Evolutionary conservation across 2,329 filamentous ascomycete species (phyloP).

Genomic region (Claviceps arundinis): DNA sequence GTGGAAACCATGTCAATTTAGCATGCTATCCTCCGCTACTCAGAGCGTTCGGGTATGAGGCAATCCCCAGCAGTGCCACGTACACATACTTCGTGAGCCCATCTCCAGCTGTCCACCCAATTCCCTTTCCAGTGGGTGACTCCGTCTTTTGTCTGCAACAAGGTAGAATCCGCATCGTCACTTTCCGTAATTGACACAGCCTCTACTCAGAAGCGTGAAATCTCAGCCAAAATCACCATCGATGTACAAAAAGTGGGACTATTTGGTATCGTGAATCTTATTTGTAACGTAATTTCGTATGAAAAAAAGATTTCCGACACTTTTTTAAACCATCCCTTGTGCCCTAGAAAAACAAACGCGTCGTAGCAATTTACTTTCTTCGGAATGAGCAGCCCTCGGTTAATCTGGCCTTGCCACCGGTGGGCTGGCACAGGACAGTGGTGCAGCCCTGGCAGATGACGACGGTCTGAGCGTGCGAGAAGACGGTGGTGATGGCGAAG

Average conservation of each 20-base stretch:
- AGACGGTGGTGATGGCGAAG: constrained; percentile 99
- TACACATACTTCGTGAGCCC: constrained; percentile 48
- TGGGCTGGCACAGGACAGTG: constrained; percentile 98
- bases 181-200: too few relatives aligned
- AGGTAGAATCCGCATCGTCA: not conserved
- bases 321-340: too few relatives aligned
- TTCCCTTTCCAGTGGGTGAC: constrained; percentile 47
- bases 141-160: constrained; percentile 62
- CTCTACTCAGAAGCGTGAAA: too few relatives aligned
- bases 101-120: constrained; percentile 49
- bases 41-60: constrained; percentile 45
- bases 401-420: constrained; percentile 95
- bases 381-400: constrained; percentile 99
- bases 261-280: too few relatives aligned
- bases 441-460: constrained; percentile 99
- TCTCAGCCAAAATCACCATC: too few relatives aligned
- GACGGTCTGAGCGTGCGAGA: constrained; percentile 99
- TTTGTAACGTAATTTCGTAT: too few relatives aligned
- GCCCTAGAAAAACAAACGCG: constrained; percentile 29
- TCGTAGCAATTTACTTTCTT: constrained; percentile 75
- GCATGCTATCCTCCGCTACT: constrained; percentile 35
- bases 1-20: constrained; percentile 47
- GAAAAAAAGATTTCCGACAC: too few relatives aligned
- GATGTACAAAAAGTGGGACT: too few relatives aligned
- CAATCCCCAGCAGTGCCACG: constrained; percentile 49